Evolutionary conservation across 768 basidiomycete genomes (phyloP).

Genomic region (Lentinula detonsa): DNA sequence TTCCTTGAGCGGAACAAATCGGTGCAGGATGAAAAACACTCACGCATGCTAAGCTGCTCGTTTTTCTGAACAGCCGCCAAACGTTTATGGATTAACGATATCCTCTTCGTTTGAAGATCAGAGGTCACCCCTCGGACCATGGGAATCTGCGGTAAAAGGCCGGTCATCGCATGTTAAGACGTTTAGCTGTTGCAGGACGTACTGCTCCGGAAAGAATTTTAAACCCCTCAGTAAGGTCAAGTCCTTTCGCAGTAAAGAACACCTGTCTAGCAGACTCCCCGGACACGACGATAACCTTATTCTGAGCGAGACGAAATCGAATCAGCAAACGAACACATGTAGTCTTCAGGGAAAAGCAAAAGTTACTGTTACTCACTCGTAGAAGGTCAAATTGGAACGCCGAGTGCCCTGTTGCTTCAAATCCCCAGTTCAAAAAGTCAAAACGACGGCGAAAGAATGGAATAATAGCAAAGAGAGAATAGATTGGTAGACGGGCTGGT

Average conservation of each 20-base stretch:
- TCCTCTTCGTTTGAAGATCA: constrained; percentile 53
- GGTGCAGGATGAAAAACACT: constrained; percentile 21
- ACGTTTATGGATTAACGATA: constrained; percentile 68
- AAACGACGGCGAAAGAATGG: constrained; percentile 68
- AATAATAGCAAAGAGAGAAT: constrained; percentile 48
- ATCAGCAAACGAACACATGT: neutral
- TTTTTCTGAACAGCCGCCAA: constrained; percentile 58
- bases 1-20: constrained; percentile 11
- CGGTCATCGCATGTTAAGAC: constrained; percentile 11
- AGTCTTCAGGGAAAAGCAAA: constrained; percentile 9
- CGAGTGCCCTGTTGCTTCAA: constrained; percentile 58
- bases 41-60: constrained; percentile 54
- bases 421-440: constrained; percentile 71
- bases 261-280: constrained; percentile 64
- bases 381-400: constrained; percentile 68
- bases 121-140: constrained; percentile 73
- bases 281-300: constrained; percentile 70
- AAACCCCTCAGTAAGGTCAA: constrained; percentile 77
- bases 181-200: constrained; percentile 22
- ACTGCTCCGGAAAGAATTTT: constrained; percentile 76
- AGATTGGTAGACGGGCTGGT: constrained; percentile 53
- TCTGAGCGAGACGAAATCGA: constrained; percentile 33
- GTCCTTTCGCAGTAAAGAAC: constrained; percentile 64
- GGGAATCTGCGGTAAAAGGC: constrained; percentile 48
- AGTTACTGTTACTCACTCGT: constrained; percentile 36